Conservation (phyloP, 2,329 filamentous ascomycete genomes). For the Colletotrichum sp. region DNA sequence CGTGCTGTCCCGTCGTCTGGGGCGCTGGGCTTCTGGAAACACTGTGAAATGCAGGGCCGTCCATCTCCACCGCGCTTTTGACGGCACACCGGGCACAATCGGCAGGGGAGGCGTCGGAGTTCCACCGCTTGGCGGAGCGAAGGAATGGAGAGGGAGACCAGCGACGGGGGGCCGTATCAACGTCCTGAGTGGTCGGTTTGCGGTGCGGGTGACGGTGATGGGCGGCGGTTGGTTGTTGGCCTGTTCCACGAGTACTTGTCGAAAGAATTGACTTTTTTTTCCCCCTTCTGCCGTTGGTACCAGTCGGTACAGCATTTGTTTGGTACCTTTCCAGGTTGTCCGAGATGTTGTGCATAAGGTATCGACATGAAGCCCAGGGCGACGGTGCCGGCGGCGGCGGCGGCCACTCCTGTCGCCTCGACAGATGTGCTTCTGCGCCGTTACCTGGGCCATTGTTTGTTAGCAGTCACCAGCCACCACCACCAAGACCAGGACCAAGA, state of each 20-base stretch:
- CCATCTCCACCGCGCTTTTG: not conserved
- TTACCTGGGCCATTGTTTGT: not conserved
- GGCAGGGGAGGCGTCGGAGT: conserved; percentile 14
- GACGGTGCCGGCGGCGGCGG: not conserved
- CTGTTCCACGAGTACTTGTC: not conserved
- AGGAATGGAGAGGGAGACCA: conserved; percentile 2
- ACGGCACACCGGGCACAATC: not conserved
- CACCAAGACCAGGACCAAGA: not conserved
- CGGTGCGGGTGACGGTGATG: not conserved
- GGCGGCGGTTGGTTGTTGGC: not conserved
- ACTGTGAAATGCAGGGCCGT: conserved; percentile 7
- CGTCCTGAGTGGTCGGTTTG: not conserved
- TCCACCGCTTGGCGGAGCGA: conserved; percentile 9
- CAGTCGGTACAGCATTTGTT: not conserved
- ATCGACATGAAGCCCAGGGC: not conserved
- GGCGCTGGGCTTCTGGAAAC: conserved; percentile 14
- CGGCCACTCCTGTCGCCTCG: not conserved
- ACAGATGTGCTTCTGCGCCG: not conserved
- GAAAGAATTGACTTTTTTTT: not conserved
- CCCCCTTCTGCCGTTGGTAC: not conserved
- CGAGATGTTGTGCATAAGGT: conserved; percentile 13
- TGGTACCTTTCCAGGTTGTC: not conserved
- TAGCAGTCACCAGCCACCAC: not conserved
- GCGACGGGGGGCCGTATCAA: not conserved
- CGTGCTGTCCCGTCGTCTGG: not conserved